Evolutionary conservation across 2,329 filamentous ascomycete species (phyloP).

Genomic region (Botrytis porri): DNA sequence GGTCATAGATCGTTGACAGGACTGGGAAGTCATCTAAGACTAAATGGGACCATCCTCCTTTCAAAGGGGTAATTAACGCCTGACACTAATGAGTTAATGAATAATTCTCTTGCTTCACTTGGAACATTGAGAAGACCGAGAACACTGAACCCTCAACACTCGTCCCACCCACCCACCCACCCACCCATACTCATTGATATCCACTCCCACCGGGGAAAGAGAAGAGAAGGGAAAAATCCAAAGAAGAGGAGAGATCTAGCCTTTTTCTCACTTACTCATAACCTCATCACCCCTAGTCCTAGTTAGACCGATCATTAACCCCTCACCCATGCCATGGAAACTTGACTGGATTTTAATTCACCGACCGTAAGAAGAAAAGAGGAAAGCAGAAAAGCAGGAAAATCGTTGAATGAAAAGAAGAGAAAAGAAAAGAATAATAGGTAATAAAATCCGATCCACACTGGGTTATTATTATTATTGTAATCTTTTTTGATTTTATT

Average conservation of each 20-base stretch:
- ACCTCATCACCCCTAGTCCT: not conserved
- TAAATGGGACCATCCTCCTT: not conserved
- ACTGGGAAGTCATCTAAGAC: accelerated
- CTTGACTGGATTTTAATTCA: conserved; percentile 12
- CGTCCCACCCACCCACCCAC: too few relatives aligned
- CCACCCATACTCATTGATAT: not conserved
- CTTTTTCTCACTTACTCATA: not conserved
- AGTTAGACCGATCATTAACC: not conserved
- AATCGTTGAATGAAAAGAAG: not conserved
- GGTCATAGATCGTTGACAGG: not conserved
- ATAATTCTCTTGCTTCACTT: not conserved
- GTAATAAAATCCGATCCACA: not conserved
- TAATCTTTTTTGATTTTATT: too few relatives aligned
- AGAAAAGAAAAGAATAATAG: not conserved
- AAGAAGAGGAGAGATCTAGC: not conserved
- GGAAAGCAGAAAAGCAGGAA: not conserved
- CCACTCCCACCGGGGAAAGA: conserved; percentile 16
- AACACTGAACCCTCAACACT: too few relatives aligned
- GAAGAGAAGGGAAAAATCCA: not conserved
- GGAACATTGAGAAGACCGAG: not conserved
- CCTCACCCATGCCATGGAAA: not conserved
- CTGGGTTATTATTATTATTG: not conserved
- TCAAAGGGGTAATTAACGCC: not conserved
- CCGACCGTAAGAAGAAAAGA: conserved; percentile 5
- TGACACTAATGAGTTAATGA: not conserved